These are phyloP conservation scores for Acanthamoeba castellanii DNA, from an alignment of 208 protist species.

Conservation along the genomic window DNA sequence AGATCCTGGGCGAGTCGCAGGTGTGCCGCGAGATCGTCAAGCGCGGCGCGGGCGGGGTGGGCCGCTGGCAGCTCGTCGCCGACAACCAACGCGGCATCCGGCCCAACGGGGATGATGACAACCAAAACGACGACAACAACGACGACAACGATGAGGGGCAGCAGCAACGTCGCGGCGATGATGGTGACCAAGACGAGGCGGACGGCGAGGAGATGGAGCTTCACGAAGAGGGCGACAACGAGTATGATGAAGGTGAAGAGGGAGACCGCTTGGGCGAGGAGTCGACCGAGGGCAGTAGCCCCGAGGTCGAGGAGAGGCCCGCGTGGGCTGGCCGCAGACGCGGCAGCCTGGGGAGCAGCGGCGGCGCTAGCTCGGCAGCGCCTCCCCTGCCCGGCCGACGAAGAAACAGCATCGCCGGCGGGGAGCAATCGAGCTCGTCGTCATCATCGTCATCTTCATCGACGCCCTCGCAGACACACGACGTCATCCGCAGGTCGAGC, in stretches of 20 bases:
- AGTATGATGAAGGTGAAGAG: neutral
- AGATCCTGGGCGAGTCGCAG: slow-evolving; percentile 45
- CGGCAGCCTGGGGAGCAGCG: neutral
- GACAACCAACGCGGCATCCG: neutral
- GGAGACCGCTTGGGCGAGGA: neutral
- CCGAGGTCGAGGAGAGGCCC: neutral
- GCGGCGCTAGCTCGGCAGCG: neutral
- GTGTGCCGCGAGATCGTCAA: slow-evolving; percentile 43
- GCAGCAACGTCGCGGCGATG: neutral
- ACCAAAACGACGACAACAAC: neutral
- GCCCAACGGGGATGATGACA: neutral
- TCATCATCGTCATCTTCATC: neutral
- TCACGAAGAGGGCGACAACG: neutral
- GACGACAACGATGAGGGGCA: neutral
- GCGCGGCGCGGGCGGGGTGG: slow-evolving; percentile 1
- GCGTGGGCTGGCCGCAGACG: neutral
- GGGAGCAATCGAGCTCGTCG: neutral
- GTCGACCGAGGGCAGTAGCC: neutral
- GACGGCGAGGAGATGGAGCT: slow-evolving; percentile 3
- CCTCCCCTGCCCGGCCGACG: neutral
- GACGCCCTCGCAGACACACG: neutral
- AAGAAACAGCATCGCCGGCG: neutral
- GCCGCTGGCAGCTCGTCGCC: slow-evolving; percentile 22
- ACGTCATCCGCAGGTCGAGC: neutral
- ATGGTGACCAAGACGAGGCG: neutral